Base-by-base conservation (phyloP, 257 asterid species). In the Ilex asprella region DNA sequence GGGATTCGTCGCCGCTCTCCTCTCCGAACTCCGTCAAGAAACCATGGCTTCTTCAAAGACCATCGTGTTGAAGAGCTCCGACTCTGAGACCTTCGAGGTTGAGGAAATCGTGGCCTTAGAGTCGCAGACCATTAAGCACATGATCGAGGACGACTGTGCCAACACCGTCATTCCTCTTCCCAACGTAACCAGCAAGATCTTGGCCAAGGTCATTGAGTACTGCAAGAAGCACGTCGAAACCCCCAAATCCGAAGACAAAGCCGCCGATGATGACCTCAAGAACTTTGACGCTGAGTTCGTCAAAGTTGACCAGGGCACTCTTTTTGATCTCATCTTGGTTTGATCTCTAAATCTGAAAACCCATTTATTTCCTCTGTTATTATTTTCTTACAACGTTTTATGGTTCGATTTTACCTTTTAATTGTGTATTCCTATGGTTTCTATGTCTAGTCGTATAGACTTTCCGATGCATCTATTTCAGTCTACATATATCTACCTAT, bases 201-300 rank as follows among this genome's bases (percentile, higher is more conserved):
- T 65, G 31, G 55, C 70, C 16, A 65, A 55, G 63, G 63, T 65
- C 6, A 65, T 72, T 35, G 73, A 67, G 68, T 72, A 61, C 58
- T 72, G 77, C 73, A 72, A 67, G 51, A 27, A 58, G 50, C 73
- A 72, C 55, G 73, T 62, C 12, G 73, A 55, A 11, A 62, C 72
- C 2, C 55, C 59, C 31, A 39, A 14, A 51, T 2, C 56, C 6
- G 16, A 6, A 7, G 64, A 56, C 39, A 69, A 56, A 31, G 14
- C 27, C 0, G 43, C 44, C 6, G 64, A 62, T 3, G 64, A 57
- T 6, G 74, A 78, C 0, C 71, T 75, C 39, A 78, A 66, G 75
- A 5, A 50, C 2, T 69, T 69, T 7, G 69, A 63, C 35, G 56
- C 7, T 15, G 65, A 69, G 2, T 63, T 62, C 29, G 41, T 63